Base-by-base conservation (phyloP, 768 basidiomycete species). In the Termitomyces sp. region DNA sequence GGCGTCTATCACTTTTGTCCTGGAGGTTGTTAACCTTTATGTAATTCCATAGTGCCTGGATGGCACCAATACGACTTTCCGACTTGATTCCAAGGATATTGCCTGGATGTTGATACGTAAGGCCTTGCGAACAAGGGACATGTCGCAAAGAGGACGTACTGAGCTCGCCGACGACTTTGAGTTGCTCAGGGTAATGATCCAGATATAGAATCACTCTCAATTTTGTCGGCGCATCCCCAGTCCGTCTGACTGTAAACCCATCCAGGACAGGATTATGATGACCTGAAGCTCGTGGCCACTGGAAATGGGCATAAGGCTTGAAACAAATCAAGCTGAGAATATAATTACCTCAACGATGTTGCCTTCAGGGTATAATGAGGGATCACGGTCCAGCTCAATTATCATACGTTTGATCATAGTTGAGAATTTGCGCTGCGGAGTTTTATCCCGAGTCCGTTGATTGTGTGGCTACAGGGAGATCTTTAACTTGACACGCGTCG, bases 41-140 rank as follows among this genome's bases (percentile, higher is more conserved):
- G 65, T 95, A 94, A 67, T 89, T 91, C 95, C 95, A 98, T 12
- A 97, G 70, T 0, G 90, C 83, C 57, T 92, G 87, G 18, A 96
- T 81, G 18, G 92, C 83, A 6, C 89, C 91, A 26, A 88, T 76
- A 32, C 92, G 82, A 38, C 90, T 93, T 32, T 92, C 93, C 68
- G 97, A 91, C 64, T 89, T 88, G 69, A 95, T 80, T 20, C 86
- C 88, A 41, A 98, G 77, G 13, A 94, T 70, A 48, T 77, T 78
- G 1, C 78, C 88, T 88, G 60, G 30, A 36, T 35, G 5, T 33
- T 40, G 4, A 36, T 18, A 16, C 33, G 23, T 53, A n/a, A 68
- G 61, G 4, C 32, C 16, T 32, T 58, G 28, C 33, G 55, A 58
- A 41, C 28, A 46, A 28, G 33, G 49, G 28, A 5, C 46, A 28